These are phyloP conservation scores for Cafeteria roenbergensis DNA, from an alignment of 108 stramenopile genomes.

Conservation along the genomic window DNA sequence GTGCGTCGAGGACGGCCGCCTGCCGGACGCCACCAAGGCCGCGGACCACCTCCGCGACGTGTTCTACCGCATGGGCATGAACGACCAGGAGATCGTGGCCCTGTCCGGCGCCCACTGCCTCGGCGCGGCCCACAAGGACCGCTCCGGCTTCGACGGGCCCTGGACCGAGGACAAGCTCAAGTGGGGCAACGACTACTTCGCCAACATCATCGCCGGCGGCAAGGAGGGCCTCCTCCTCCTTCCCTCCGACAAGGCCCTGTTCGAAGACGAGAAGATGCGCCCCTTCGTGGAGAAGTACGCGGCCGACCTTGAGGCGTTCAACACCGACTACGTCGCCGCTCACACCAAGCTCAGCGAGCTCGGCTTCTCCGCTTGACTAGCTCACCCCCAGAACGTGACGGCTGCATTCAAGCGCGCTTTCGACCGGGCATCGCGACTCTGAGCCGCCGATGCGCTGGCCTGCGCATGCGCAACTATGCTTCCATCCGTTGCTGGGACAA, in stretches of 20 bases:
- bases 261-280: conserved; percentile 64
- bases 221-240: conserved; percentile 61
- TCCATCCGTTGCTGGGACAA: too few species aligned
- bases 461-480: too few species aligned
- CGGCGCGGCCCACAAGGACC: conserved; percentile 76
- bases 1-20: conserved; percentile 57
- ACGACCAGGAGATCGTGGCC: conserved; percentile 83
- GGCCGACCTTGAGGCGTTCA: conserved; percentile 67
- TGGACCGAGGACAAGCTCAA: conserved; percentile 88
- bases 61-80: conserved; percentile 87
- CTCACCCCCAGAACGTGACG: too few species aligned
- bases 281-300: conserved; percentile 73
- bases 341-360: conserved; percentile 36
- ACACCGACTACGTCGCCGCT: conserved; percentile 38
- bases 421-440: too few species aligned
- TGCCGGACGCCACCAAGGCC: conserved; percentile 71
- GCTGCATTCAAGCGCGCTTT: too few species aligned
- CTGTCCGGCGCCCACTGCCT: conserved; percentile 89
- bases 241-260: conserved; percentile 63
- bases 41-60: conserved; percentile 70
- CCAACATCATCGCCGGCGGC: conserved; percentile 71
- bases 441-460: too few species aligned
- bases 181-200: conserved; percentile 89
- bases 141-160: conserved; percentile 72
- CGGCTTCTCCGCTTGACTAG: too few species aligned